Base-by-base conservation (phyloP, 305 asterid species). In the Fraxinus ornus region DNA sequence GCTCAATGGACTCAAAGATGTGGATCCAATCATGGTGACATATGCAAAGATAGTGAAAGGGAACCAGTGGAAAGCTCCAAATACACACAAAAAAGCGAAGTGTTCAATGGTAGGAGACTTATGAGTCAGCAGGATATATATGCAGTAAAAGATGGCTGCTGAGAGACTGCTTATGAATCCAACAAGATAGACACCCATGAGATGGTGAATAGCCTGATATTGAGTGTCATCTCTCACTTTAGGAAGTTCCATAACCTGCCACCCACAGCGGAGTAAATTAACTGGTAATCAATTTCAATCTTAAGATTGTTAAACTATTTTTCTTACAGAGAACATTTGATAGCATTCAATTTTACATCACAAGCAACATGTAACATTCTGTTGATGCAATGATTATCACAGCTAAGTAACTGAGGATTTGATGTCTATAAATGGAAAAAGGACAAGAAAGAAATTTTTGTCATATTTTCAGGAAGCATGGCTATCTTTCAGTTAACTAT, bases 51-150 rank as follows among this genome's bases (percentile, higher is more conserved):
- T 83, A 77, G 92, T 89, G 90, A 91, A 88, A 62, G 98, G 98
- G 83, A 94, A 72, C 97, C 95, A 94, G 70, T 94, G 98, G 85
- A 94, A 92, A 80, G 95, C 91, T 82, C 98, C 97, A 36, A 89
- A 85, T 47, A 90, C 79, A 79, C 97, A 94, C 17, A 89, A 66
- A 41, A 92, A 87, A 71, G 91, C 84, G 70, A 94, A 94, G 39
- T 88, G 88, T 21, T 89, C 88, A 10, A 89, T 77, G 41, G 86
- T 82, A n/a, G 88, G 91, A 75, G 91, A 60, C 35, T 36, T 89
- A 35, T 78, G 87, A 66, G 81, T 15, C 78, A 89, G 15, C 68
- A 81, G 79, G 79, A 88, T 80, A 72, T 87, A 90, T 68, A 90
- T 52, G 81, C 72, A 75, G 84, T 91, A 94, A 85, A 88, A 47